Evolutionary conservation across 345 rosid genomes (phyloP).

Genomic region (Ceriops tagal): DNA sequence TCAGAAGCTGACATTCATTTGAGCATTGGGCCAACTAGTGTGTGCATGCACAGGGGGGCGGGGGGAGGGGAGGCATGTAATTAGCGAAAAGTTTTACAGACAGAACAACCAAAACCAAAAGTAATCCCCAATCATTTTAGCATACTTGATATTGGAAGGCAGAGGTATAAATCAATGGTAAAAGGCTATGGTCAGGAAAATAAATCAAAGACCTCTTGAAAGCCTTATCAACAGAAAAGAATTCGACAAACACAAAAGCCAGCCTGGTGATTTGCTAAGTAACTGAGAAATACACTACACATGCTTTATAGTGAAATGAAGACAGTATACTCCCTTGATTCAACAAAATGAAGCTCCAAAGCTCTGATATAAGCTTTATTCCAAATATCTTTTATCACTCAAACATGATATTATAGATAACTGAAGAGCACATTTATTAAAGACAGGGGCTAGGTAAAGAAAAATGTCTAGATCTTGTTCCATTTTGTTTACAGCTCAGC

Average conservation of each 20-base stretch:
- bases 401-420: no score
- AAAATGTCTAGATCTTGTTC: neutral
- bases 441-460: neutral
- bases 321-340: neutral
- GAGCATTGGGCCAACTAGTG: neutral
- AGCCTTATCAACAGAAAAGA: neutral
- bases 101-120: neutral
- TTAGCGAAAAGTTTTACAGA: neutral
- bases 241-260: neutral
- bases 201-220: neutral
- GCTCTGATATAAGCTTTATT: no score
- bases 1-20: no score
- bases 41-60: no score
- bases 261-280: neutral
- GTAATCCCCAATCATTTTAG: no score
- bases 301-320: neutral
- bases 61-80: neutral
- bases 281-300: neutral
- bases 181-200: neutral
- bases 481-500: constrained; percentile 8
- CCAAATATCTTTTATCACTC: no score
- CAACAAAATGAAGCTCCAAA: neutral
- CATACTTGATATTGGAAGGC: no score
- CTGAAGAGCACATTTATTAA: neutral
- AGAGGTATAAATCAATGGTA: neutral